Base-by-base conservation (phyloP, 345 rosid species). In the Euphorbia lathyris region DNA sequence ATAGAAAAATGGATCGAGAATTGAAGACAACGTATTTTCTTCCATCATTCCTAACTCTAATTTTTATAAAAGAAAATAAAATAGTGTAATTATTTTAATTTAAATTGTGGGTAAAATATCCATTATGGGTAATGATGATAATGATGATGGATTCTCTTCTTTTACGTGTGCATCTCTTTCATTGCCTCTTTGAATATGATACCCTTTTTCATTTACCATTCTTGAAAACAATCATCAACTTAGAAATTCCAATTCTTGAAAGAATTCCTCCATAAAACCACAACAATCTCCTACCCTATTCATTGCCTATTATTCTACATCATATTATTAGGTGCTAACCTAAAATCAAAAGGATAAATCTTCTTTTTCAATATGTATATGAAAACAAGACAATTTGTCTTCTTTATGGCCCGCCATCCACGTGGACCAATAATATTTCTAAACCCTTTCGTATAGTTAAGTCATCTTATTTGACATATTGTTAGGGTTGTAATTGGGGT, bases 161-260 rank as follows among this genome's bases (percentile, higher is more conserved):
- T 83, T 82, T 76, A 78, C 85, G 72, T 67, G 77, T 71, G 79
- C 76, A 51, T 45, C 70, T 4, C 19, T 65, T 59, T 19, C 32
- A 14, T 40, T 58, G n/a, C 27, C 36, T 6, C 19, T 29, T 29
- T 6, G 10, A 58, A 26, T 58, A 5, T 16, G 23, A 19, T 29
- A 1, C 8, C n/a, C n/a, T n/a, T 2, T 14, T 26, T 2, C n/a
- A 19, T 51, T 51, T 51, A 51, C 57, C 57, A 51, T 51, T 13
- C 57, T 19, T 51, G 57, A 51, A 19, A 51, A 16, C 10, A 45
- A 51, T 51, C 57, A 51, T 51, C 3, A 14, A 16, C 17, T 11
- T 45, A 45, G 51, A 45, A 45, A 12, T 45, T 45, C 5, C 43
- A 48, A 48, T 48, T 48, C 19, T 48, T 48, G 19, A 48, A 48